These are phyloP conservation scores for Endotrypanum monterogeii DNA, from an alignment of 208 protist genomes.

Conservation along the genomic window DNA sequence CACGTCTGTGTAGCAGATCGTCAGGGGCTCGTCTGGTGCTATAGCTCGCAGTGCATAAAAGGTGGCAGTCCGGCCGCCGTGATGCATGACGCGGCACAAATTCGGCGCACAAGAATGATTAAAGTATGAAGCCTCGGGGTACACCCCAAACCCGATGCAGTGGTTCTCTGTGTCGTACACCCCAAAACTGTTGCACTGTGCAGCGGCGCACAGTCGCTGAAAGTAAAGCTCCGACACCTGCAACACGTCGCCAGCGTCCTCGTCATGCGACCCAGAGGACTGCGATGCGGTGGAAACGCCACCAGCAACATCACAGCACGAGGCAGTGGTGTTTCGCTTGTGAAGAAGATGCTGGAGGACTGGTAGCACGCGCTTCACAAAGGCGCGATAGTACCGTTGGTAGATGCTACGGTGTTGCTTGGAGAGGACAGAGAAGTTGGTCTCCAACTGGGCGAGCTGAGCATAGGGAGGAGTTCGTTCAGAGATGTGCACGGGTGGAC, in stretches of 20 bases:
- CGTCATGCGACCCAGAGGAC: not conserved
- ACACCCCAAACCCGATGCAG: slow-evolving; percentile 58
- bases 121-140: slow-evolving; percentile 75
- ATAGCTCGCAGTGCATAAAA: slow-evolving; percentile 77
- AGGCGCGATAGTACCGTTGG: slow-evolving; percentile 57
- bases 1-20: slow-evolving; percentile 80
- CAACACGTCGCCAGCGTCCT: not conserved
- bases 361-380: slow-evolving; percentile 48
- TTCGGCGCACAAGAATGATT: slow-evolving; percentile 80
- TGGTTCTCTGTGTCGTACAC: slow-evolving; percentile 45
- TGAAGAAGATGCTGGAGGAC: slow-evolving; percentile 24
- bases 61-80: slow-evolving; percentile 36
- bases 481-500: not conserved
- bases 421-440: slow-evolving; percentile 62
- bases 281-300: not conserved
- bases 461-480: slow-evolving; percentile 39
- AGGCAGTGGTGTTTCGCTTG: not conserved
- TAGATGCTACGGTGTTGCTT: slow-evolving; percentile 51
- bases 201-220: slow-evolving; percentile 52
- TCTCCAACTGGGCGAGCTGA: slow-evolving; percentile 53
- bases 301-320: not conserved
- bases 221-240: slow-evolving; percentile 43
- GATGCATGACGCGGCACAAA: slow-evolving; percentile 66
- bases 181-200: slow-evolving; percentile 74
- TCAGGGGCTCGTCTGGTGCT: slow-evolving; percentile 41